Base-by-base conservation (phyloP, 1,139 yeast genomes). In the Zygosaccharomyces sapae region DNA sequence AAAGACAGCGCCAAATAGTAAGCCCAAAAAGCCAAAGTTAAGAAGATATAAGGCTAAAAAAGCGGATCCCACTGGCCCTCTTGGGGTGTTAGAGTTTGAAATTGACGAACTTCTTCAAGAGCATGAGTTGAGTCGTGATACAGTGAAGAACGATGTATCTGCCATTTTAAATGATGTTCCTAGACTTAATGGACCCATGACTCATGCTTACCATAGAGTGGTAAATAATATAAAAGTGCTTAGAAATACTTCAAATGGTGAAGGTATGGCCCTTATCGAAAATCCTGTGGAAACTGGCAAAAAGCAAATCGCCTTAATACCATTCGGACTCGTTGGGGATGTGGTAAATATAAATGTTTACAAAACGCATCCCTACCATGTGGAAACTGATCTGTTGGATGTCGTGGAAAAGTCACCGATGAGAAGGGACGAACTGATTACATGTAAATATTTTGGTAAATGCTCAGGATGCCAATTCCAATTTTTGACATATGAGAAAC, bases 401-500 rank as follows among this genome's bases (percentile, higher is more conserved):
- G 79, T 92, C 5, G 56, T 65, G 1, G 55, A 60, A 3, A 62
- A 74, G 2, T 74, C 90, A 0, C 55, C 66, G 0, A 61, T 70
- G 40, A 72, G 89, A 53, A 70, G 88, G 52, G 79, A 87, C 54
- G 62, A 65, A 1, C 58, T 78, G 35, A 75, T 86, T 44, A 68
- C 66, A 37, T 94, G 97, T 70, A 72, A 76, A 45, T 86, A 89
- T 61, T 92, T 90, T 68, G 82, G 88, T 13, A 75, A 75, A 48
- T 90, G 97, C 61, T 80, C 86, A 0, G 97, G 98, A 4, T 90
- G 97, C 66, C 97, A 92, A 67, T 88, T 82, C 65, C 98, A 92
- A 66, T 81, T 81, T 68, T 72, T 89, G 22, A 73, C 77, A 1
- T 92, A 92, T 64, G 74, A 74, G 0, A 76, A 80, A 43, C 97